Percentiles rank a stretch among this genome's conserved stretches.
phyloP scores from a whole-genome alignment of 495 filamentous ascomycete genomes.

The Thozetella sp. region DNA sequence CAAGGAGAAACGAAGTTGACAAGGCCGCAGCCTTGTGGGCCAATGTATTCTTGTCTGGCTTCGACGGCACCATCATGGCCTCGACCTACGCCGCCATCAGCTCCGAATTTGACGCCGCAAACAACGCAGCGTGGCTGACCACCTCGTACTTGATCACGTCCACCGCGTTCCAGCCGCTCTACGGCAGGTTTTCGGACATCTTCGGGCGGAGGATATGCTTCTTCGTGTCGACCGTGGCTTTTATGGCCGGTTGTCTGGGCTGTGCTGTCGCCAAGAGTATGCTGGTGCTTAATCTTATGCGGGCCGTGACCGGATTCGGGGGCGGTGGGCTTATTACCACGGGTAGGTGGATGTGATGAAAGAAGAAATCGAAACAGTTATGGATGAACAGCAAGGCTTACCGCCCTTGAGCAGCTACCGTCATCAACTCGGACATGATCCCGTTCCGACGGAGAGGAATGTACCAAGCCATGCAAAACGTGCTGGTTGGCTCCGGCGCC shows the following conservation, averaged over 20 bases:
- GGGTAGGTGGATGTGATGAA: slow-evolving; percentile 36
- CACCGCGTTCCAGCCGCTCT: slow-evolving; percentile 61
- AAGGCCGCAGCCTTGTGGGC: slow-evolving; percentile 54
- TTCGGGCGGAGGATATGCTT: slow-evolving; percentile 56
- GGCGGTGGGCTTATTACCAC: slow-evolving; percentile 64
- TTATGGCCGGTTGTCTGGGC: slow-evolving; percentile 46
- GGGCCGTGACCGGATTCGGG: slow-evolving; percentile 56
- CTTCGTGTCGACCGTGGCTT: slow-evolving; percentile 48
- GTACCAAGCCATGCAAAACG: slow-evolving; percentile 68
- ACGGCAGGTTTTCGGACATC: slow-evolving; percentile 50
- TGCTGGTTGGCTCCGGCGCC: slow-evolving; percentile 56
- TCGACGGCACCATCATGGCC: slow-evolving; percentile 68
- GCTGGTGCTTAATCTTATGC: slow-evolving; percentile 39
- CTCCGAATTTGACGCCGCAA: slow-evolving; percentile 52
- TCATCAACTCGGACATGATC: slow-evolving; percentile 69
- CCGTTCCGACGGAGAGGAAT: slow-evolving; percentile 62
- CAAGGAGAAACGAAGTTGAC: background rate
- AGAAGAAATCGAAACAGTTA: too few relatives aligned
- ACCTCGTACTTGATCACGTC: slow-evolving; percentile 76
- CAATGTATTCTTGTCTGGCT: slow-evolving; percentile 66
- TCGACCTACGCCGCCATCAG: slow-evolving; percentile 68
- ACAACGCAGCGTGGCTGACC: slow-evolving; percentile 66
- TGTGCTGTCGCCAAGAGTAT: slow-evolving; percentile 46
- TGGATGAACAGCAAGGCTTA: background rate
- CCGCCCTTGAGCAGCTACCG: slow-evolving; percentile 46